Percentiles rank a stretch among this genome's conserved stretches.
phyloP scores from a whole-genome alignment of 768 basidiomycete genomes.

The Tephrocybe sp. region DNA sequence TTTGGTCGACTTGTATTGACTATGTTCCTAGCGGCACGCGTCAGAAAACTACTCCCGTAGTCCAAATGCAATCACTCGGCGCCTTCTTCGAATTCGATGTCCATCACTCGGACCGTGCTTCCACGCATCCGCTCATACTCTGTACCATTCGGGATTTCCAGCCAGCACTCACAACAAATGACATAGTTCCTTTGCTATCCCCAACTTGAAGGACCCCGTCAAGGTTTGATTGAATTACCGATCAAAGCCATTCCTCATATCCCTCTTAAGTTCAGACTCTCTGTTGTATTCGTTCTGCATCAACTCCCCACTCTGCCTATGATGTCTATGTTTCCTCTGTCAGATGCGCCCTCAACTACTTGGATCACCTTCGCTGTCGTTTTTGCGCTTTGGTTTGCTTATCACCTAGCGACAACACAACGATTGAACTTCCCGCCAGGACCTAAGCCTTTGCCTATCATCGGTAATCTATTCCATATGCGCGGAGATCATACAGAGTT shows the following conservation, averaged over 20 bases:
- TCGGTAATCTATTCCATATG: slow-evolving; percentile 51
- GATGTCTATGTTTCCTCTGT: slow-evolving; percentile 6
- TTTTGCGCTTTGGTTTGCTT: slow-evolving; percentile 18
- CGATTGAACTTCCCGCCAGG: slow-evolving; percentile 43
- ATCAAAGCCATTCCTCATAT: slow-evolving; percentile 14
- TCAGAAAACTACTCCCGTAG: slow-evolving; percentile 24
- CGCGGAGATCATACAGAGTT: slow-evolving; percentile 37
- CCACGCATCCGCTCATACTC: slow-evolving; percentile 10
- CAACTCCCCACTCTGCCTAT: slow-evolving; percentile 3
- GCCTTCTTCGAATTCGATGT: slow-evolving; percentile 20
- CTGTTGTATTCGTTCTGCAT: slow-evolving; percentile 4
- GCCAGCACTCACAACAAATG: slow-evolving; percentile 7
- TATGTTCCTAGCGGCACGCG: slow-evolving; percentile 23
- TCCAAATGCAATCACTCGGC: slow-evolving; percentile 20
- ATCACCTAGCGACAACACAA: slow-evolving; percentile 22
- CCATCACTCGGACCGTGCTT: slow-evolving; percentile 16
- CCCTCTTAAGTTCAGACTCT: slow-evolving; percentile 14
- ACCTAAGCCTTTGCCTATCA: slow-evolving; percentile 41
- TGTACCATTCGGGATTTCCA: slow-evolving; percentile 11
- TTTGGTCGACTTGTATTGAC: slow-evolving; percentile 16
- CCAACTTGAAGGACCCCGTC: slow-evolving; percentile 9
- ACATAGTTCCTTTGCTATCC: slow-evolving; percentile 8
- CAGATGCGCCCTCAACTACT: slow-evolving; percentile 3
- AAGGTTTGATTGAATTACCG: slow-evolving; percentile 10
- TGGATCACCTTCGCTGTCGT: slow-evolving; percentile 13